A percentile compares a stretch with the other conserved stretches of the same genome.
phyloP scores from a whole-genome alignment of 2,329 filamentous ascomycete genomes.

The Alternaria gaisen region DNA sequence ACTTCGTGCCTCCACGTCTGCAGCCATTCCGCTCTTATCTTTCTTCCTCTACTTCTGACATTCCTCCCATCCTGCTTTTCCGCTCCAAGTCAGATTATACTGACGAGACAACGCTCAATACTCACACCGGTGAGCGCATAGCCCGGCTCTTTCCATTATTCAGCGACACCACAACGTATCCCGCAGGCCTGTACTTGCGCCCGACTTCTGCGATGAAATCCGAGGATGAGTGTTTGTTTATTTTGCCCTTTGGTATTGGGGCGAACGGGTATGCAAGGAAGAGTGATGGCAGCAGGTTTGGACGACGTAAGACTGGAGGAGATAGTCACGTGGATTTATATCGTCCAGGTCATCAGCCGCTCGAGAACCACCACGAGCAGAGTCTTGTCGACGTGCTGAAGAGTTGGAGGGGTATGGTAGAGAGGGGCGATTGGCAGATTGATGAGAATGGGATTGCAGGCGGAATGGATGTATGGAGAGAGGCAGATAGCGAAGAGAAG shows the following conservation, averaged over 20 bases:
- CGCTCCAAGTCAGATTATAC: conserved; percentile 8
- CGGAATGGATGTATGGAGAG: conserved; percentile 30
- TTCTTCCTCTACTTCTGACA: background rate
- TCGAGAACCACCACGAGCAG: too few relatives aligned
- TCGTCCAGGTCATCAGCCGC: too few relatives aligned
- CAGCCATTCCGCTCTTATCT: conserved; percentile 17
- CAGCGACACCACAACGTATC: conserved; percentile 9
- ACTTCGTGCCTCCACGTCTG: too few relatives aligned
- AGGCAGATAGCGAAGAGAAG: too few relatives aligned
- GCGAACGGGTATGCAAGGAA: too few relatives aligned
- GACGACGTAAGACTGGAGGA: too few relatives aligned
- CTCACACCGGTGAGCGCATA: background rate
- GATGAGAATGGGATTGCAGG: conserved; percentile 24
- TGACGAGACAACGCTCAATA: background rate
- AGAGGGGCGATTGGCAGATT: conserved; percentile 31
- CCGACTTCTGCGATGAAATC: conserved; percentile 4
- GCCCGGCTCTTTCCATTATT: background rate
- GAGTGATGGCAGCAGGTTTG: too few relatives aligned
- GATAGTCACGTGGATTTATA: too few relatives aligned
- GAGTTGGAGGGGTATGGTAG: conserved; percentile 31
- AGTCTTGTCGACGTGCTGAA: conserved; percentile 20
- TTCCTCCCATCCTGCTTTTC: conserved; percentile 16
- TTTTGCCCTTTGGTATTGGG: conserved; percentile 22
- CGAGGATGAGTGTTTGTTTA: conserved; percentile 22
- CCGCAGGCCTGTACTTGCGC: conserved; percentile 26